A percentile compares a stretch with the other conserved stretches of the same genome.
These are phyloP conservation scores for Cornus kousa DNA, from an alignment of 148 eudicot species.

Conservation along the genomic window DNA sequence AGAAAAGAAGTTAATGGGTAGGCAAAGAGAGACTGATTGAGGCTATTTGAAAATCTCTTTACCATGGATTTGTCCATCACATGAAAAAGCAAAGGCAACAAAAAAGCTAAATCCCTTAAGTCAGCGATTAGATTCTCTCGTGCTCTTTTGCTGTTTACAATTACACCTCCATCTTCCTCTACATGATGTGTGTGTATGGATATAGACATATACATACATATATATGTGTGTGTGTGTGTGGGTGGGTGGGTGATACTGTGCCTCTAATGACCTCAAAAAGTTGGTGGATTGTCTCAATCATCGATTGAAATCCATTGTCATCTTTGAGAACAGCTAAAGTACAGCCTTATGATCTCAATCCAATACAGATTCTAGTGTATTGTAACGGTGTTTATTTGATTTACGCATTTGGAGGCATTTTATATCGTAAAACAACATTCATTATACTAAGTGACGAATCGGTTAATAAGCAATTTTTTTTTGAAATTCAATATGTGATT, in stretches of 20 bases:
- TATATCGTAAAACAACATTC: no score
- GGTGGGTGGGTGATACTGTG: background rate
- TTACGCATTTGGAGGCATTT: no score
- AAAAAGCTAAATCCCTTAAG: conserved; percentile 7
- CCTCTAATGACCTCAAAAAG: background rate
- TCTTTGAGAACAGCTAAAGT: background rate
- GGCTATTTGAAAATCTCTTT: conserved; percentile 13
- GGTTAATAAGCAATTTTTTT: no score
- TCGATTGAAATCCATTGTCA: background rate
- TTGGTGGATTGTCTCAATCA: background rate
- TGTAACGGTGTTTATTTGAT: no score
- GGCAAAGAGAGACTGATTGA: background rate
- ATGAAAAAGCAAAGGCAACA: conserved; percentile 13
- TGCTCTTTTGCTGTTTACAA: background rate
- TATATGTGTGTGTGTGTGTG: background rate
- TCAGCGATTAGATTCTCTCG: conserved; percentile 27
- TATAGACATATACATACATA: no score
- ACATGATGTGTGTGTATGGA: background rate
- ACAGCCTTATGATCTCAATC: background rate
- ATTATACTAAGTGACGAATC: no score
- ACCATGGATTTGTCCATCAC: conserved; percentile 17
- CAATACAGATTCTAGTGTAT: no score
- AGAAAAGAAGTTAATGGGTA: conserved; percentile 12
- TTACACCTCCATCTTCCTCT: background rate
- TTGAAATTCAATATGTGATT: no score